These are phyloP conservation scores for Sphaerostilbella broomeana DNA, from an alignment of 2,329 filamentous ascomycete species.

Conservation along the genomic window DNA sequence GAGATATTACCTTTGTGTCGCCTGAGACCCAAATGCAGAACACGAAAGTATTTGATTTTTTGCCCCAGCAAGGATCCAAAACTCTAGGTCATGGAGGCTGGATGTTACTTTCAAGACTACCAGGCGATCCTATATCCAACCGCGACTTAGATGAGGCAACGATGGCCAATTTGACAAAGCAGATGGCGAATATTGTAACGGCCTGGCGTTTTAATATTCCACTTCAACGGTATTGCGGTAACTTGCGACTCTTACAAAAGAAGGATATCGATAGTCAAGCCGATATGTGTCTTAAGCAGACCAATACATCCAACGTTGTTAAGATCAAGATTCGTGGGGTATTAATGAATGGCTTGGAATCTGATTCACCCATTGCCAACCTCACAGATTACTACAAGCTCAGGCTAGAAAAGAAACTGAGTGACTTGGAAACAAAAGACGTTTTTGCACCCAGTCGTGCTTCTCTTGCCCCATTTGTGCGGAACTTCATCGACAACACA, in stretches of 20 bases:
- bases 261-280: not conserved
- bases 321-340: constrained; percentile 3
- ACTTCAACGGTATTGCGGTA: constrained; percentile 14
- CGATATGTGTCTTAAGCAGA: not conserved
- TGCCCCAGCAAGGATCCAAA: not conserved
- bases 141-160: constrained; percentile 11
- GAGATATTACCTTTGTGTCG: constrained; percentile 1
- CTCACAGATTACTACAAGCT: constrained; percentile 12
- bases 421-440: constrained; percentile 5
- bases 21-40: not conserved
- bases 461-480: not conserved
- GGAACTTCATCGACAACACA: constrained; percentile 2
- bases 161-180: constrained; percentile 10
- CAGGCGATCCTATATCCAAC: constrained; percentile 13
- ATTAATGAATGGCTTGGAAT: constrained; percentile 11
- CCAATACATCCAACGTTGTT: not conserved
- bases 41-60: not conserved
- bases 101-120: constrained; percentile 17
- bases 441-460: constrained; percentile 8
- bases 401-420: constrained; percentile 11
- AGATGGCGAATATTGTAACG: constrained; percentile 16
- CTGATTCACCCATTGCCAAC: constrained; percentile 12
- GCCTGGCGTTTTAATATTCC: constrained; percentile 17
- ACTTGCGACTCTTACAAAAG: not conserved
- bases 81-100: constrained; percentile 13